Evolutionary conservation across 768 basidiomycete genomes (phyloP).

Genomic region (Megacollybia marginata): DNA sequence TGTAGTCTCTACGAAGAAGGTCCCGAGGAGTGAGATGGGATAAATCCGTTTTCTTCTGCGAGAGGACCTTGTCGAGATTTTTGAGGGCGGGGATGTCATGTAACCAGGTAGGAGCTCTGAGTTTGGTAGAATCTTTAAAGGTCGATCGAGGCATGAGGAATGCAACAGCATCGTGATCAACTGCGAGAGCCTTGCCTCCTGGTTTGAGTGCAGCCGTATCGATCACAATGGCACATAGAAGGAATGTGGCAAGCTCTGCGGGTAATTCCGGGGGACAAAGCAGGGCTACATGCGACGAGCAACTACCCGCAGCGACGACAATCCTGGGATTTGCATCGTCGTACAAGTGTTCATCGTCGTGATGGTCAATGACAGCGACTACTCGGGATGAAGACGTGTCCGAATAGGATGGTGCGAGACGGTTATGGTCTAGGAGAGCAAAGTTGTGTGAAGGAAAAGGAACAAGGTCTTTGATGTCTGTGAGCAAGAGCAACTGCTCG

Average conservation of each 20-base stretch:
- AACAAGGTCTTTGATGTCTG: constrained; percentile 48
- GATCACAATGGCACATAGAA: constrained; percentile 74
- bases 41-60: constrained; percentile 58
- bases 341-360: constrained; percentile 76
- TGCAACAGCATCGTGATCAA: constrained; percentile 57
- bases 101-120: constrained; percentile 17
- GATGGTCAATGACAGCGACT: constrained; percentile 82
- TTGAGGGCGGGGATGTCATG: constrained; percentile 36
- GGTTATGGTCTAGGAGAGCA: constrained; percentile 90
- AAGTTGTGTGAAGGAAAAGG: constrained; percentile 51
- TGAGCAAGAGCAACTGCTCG: constrained; percentile 56
- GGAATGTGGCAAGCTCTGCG: constrained; percentile 64
- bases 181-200: constrained; percentile 66
- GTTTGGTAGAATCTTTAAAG: constrained; percentile 18
- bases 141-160: constrained; percentile 59
- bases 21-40: constrained; percentile 63
- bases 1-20: constrained; percentile 91
- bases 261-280: constrained; percentile 37
- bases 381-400: constrained; percentile 41
- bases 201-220: constrained; percentile 78
- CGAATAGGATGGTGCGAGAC: constrained; percentile 40
- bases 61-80: constrained; percentile 40
- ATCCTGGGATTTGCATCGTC: constrained; percentile 57
- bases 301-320: constrained; percentile 69
- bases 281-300: constrained; percentile 51